Evolutionary conservation across 1,284 basidiomycete genomes (phyloP), one percentile per base, ranked within the genome.

Genomic region (Cryptococcus maquisensis): DNA sequence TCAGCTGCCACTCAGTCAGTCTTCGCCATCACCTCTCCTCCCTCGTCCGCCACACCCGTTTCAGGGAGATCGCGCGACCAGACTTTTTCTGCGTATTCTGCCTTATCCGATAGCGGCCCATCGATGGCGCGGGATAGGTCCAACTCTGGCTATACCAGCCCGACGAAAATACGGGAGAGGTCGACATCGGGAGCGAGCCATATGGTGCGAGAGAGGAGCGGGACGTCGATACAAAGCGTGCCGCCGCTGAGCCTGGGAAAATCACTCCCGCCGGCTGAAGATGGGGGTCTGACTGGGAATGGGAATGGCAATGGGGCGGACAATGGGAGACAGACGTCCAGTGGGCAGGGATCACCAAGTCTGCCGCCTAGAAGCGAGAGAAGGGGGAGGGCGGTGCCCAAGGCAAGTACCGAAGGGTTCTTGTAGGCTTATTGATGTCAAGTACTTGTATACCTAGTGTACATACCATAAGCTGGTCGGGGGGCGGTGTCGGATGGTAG

Each of bases 121-220:
- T 62, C 55, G 41, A 57, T 59, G 10, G 37, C 55, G 57, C 47
- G 59, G 59, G 40, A 51, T 61, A 5, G 56, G 54, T 2, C 59
- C 63, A 15, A 56, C 56, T 42, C 47, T 57, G 15, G 21, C 51
- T 4, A 51, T 44, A n/a, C 41, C 28, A 42, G 20, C 15, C 18
- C 28, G 49, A 50, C 26, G 7, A 16, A 40, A 15, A 40, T n/a
- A 23, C 6, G 26, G 24, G 44, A 46, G 15, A 32, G 44, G 28
- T 46, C 44, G 8, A 46, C 18, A 12, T 46, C 44, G 10, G 44
- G 44, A 8, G 44, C 26, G 23, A 15, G 39, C n/a, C 39, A 6
- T n/a, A 4, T 21, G 41, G n/a, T 15, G 39, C 41, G 41, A 5
- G 44, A 46, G 23, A 32, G 3, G 28, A 28, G 44, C 44, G 28